phyloP scores from a whole-genome alignment of 805 yeast genomes.

The Lachancea nothofagi region DNA sequence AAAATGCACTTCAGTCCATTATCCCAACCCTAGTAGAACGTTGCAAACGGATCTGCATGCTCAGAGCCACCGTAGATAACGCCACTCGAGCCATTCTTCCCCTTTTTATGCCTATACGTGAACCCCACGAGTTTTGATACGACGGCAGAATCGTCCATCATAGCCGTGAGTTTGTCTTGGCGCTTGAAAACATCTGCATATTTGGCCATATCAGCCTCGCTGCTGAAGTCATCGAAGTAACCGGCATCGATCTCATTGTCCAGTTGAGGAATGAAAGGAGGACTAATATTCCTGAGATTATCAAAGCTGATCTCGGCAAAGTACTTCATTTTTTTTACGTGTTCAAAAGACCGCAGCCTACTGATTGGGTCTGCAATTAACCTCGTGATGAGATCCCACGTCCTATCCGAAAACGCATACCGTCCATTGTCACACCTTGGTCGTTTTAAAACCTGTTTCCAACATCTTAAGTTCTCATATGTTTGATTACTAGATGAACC shows the following conservation, averaged over 20 bases:
- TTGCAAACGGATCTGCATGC: slow-evolving; percentile 36
- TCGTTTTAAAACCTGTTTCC: slow-evolving; percentile 83
- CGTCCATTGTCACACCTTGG: slow-evolving; percentile 91
- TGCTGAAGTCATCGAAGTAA: slow-evolving; percentile 94
- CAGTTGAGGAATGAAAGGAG: slow-evolving; percentile 95
- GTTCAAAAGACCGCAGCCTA: slow-evolving; percentile 73
- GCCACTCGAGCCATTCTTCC: slow-evolving; percentile 36
- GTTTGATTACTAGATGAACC: slow-evolving; percentile 94
- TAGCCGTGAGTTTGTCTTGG: slow-evolving; percentile 75
- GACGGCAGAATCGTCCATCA: slow-evolving; percentile 49
- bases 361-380: slow-evolving; percentile 74
- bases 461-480: slow-evolving; percentile 83
- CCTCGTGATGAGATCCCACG: slow-evolving; percentile 82
- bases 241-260: slow-evolving; percentile 98
- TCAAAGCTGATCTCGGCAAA: slow-evolving; percentile 82
- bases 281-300: slow-evolving; percentile 58
- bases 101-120: slow-evolving; percentile 78
- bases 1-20: not conserved
- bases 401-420: slow-evolving; percentile 89
- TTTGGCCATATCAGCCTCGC: slow-evolving; percentile 95
- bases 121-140: slow-evolving; percentile 85
- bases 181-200: slow-evolving; percentile 95
- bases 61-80: slow-evolving; percentile 32
- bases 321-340: slow-evolving; percentile 72
- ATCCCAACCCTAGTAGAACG: slow-evolving; percentile 25